Base-by-base conservation (phyloP, 495 filamentous ascomycete genomes). In the Talaromyces stipitatus region DNA sequence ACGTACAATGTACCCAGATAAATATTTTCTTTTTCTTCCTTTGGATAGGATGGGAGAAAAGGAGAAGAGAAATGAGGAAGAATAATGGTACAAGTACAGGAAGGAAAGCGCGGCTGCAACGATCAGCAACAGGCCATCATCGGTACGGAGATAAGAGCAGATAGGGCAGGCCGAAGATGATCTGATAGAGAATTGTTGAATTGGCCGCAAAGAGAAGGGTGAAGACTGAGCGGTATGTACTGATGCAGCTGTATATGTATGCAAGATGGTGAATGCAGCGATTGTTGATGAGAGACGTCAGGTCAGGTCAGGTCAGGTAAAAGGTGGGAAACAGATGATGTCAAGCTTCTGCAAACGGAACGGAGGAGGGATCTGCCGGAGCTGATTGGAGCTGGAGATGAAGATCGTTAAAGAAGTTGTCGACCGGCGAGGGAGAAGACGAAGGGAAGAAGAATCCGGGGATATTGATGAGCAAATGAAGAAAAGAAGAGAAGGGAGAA, bases 301-400 rank as follows among this genome's bases (percentile, higher is more conserved):
- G 33, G 36, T 41, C 36, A 36, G 43, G 22, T 22, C 16, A 46
- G 43, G 23, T 10, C 20, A 24, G 24, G 20, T 12, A 48, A 18
- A 18, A 48, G 20, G 23, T 12, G 43, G 43, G 9, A 20, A 16
- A 48, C 30, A 18, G 16, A 48, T 48, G 45, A 48, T 48, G 45
- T 48, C 45, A 48, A 48, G 45, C 22, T 24, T 23, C 45, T 48
- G 26, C 22, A 59, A 45, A 22, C 60, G 50, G 47, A 54, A 58
- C 50, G 27, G 33, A 50, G 59, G 56, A 50, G 58, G 55, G 56
- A 46, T 46, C 43, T 46, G 43, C 45, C 9, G 45, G 22, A 20
- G 14, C 45, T 41, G 36, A 41, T 50, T 56, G 51, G 60, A 57
- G 30, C 9, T n/a, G 6, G 20, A 4, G 8, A 33, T 53, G 58